Evolutionary conservation across 352 stramenopile species (phyloP).

Genomic region (Halophytophthora batemanensis): DNA sequence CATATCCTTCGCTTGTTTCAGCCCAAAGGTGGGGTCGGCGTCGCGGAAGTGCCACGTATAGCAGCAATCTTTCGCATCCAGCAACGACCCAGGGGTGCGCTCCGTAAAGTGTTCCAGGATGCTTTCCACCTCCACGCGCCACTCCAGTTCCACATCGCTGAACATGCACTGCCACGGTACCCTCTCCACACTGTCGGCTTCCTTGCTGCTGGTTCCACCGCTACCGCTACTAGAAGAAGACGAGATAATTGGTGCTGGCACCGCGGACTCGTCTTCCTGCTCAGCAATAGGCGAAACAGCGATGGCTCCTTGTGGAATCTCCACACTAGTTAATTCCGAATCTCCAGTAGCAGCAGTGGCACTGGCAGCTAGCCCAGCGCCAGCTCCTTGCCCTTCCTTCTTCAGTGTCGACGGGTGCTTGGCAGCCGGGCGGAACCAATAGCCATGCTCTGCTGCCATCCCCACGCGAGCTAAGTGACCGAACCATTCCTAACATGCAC

Average conservation of each 20-base stretch:
- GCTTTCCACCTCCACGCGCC: slow-evolving; percentile 71
- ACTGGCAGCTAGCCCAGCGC: background rate
- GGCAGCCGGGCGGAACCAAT: slow-evolving; percentile 72
- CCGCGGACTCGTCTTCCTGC: slow-evolving; percentile 12
- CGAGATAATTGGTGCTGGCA: slow-evolving; percentile 7
- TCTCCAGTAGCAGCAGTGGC: background rate
- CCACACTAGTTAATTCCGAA: background rate
- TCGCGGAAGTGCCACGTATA: slow-evolving; percentile 90
- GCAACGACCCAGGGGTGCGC: slow-evolving; percentile 76
- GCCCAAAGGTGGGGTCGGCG: slow-evolving; percentile 76
- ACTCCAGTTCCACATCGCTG: slow-evolving; percentile 76
- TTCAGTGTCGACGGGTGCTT: slow-evolving; percentile 41
- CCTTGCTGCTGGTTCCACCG: slow-evolving; percentile 8
- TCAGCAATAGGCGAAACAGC: background rate
- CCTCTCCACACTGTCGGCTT: slow-evolving; percentile 16
- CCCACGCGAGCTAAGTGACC: slow-evolving; percentile 70
- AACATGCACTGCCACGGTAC: slow-evolving; percentile 82
- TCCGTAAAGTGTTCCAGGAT: slow-evolving; percentile 88
- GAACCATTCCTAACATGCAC: slow-evolving; percentile 70
- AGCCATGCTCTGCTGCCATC: slow-evolving; percentile 76
- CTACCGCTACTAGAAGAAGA: slow-evolving; percentile 13
- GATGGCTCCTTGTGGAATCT: slow-evolving; percentile 13
- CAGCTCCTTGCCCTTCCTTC: slow-evolving; percentile 1
- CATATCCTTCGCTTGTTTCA: slow-evolving; percentile 87
- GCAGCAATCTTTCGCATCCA: slow-evolving; percentile 85